Percentiles rank a stretch among this genome's conserved stretches.
These are phyloP conservation scores for Fomitopsis palustris DNA, from an alignment of 1,284 basidiomycete genomes.

Conservation along the genomic window DNA sequence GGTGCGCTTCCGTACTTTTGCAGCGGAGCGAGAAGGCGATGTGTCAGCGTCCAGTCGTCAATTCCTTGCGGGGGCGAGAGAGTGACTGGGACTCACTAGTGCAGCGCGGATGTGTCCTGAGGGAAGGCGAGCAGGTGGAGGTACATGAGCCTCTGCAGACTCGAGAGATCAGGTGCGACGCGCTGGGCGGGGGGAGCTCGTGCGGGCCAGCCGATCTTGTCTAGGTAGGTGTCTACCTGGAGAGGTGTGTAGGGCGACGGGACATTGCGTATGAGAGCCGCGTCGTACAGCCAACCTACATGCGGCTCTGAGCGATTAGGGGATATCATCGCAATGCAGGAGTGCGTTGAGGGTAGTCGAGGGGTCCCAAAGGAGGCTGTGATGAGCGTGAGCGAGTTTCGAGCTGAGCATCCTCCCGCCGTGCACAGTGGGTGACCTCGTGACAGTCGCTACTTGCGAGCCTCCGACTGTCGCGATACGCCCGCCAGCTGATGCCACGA, in stretches of 20 bases:
- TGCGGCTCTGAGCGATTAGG: not conserved
- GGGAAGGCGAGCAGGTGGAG: not conserved
- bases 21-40: not conserved
- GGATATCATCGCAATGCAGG: too few relatives aligned
- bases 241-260: not conserved
- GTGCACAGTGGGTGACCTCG: too few relatives aligned
- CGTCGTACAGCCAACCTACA: not conserved
- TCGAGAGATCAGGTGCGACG: not conserved
- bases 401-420: too few relatives aligned
- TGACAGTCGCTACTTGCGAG: too few relatives aligned
- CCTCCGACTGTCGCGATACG: too few relatives aligned
- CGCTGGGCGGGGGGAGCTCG: not conserved
- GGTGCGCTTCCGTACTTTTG: not conserved
- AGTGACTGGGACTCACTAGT: not conserved
- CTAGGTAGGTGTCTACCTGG: not conserved
- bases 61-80: too few relatives aligned
- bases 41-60: too few relatives aligned
- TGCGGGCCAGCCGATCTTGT: not conserved
- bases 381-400: too few relatives aligned
- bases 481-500: too few relatives aligned
- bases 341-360: too few relatives aligned
- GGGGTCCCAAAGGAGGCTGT: too few relatives aligned
- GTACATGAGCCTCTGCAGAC: not conserved
- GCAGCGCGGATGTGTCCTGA: not conserved
- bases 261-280: not conserved